Percentiles rank a stretch among this genome's conserved stretches.
Conservation (phyloP, 2,329 filamentous ascomycete genomes). For the Cyphellophora europaea region DNA sequence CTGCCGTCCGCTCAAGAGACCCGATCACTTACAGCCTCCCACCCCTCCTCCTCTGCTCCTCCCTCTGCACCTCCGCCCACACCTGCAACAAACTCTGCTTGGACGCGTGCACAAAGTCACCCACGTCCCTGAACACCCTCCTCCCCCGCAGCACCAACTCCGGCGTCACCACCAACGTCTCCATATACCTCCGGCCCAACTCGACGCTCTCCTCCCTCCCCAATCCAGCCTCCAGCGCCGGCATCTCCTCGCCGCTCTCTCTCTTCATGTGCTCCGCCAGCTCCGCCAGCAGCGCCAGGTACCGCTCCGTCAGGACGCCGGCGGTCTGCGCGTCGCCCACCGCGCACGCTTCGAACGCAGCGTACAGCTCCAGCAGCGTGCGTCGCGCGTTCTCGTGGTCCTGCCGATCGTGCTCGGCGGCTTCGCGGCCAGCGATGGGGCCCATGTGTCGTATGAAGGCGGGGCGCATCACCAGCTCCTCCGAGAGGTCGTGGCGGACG, state of each 20-base stretch:
- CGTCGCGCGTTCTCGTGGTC: constrained; percentile 12
- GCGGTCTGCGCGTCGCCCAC: neutral
- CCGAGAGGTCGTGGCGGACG: constrained; percentile 16
- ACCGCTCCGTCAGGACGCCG: constrained; percentile 1
- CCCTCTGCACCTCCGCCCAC: neutral
- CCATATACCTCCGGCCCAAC: constrained; percentile 11
- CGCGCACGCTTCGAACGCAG: constrained; percentile 1
- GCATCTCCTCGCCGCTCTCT: constrained; percentile 14
- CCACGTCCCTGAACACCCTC: constrained; percentile 9
- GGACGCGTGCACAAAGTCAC: constrained; percentile 7
- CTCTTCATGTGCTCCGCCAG: constrained; percentile 14
- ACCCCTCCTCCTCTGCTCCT: neutral
- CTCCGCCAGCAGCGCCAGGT: constrained; percentile 9
- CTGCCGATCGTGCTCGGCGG: constrained; percentile 14
- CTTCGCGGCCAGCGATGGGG: constrained; percentile 5
- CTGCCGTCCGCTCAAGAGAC: neutral
- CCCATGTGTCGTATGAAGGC: constrained; percentile 14
- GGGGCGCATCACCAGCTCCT: constrained; percentile 17
- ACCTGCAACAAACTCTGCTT: neutral
- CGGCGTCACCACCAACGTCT: constrained; percentile 12
- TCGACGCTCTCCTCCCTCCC: constrained; percentile 7
- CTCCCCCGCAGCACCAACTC: constrained; percentile 6
- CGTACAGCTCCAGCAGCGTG: constrained; percentile 6
- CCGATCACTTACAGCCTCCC: neutral
- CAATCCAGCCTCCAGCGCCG: constrained; percentile 9